These are phyloP conservation scores for Penicillium soppii DNA, from an alignment of 495 filamentous ascomycete genomes.

Conservation along the genomic window DNA sequence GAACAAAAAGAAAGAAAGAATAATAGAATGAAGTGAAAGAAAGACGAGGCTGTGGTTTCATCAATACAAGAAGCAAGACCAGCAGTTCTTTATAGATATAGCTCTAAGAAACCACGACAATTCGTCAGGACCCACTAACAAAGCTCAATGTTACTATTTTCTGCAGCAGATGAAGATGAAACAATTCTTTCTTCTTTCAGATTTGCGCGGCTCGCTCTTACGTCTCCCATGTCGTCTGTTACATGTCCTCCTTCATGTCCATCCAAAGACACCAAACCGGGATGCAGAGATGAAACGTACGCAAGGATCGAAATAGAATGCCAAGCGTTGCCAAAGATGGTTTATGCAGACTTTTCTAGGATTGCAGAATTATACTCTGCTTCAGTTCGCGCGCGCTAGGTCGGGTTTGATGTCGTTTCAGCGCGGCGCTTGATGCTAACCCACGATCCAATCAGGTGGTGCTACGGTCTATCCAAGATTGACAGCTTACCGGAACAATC, in stretches of 20 bases:
- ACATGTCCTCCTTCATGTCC: neutral
- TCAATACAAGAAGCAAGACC: neutral
- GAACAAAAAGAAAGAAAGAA: too few relatives aligned
- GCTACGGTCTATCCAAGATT: neutral
- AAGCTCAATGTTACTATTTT: conserved; percentile 21
- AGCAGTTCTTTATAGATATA: conserved; percentile 20
- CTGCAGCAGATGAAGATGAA: conserved; percentile 13
- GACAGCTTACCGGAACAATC: too few relatives aligned
- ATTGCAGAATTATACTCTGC: conserved; percentile 2
- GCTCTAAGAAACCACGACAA: neutral
- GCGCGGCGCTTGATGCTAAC: neutral
- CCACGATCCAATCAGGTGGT: conserved; percentile 19
- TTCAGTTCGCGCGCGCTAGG: conserved; percentile 28
- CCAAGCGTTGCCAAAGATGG: neutral
- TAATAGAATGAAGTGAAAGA: conserved; percentile 16
- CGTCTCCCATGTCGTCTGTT: conserved; percentile 12
- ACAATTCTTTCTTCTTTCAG: conserved; percentile 9
- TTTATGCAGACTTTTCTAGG: neutral
- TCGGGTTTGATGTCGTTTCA: conserved; percentile 15
- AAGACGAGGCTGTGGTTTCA: too few relatives aligned
- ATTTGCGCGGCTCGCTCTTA: conserved; percentile 10
- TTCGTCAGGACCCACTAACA: neutral
- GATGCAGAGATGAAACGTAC: conserved; percentile 21
- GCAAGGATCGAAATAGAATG: conserved; percentile 8
- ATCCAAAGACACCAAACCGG: conserved; percentile 5